Conservation (phyloP, 331 rosid genomes). For the Pyracantha coccinea region DNA sequence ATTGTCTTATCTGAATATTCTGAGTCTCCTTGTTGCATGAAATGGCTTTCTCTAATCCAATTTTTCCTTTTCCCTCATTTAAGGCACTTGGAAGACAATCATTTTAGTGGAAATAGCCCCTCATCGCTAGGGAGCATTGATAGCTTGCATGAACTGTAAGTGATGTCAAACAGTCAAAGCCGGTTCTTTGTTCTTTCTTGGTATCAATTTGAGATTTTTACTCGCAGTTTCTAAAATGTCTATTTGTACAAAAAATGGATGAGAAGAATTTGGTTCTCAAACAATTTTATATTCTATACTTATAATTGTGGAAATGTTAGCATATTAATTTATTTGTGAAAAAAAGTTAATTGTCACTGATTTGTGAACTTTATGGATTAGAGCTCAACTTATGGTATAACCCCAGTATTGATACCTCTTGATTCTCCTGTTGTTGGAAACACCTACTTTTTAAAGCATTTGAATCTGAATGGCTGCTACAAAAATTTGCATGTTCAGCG, state of each 20-base stretch:
- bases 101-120: constrained; percentile 69
- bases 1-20: constrained; percentile 6
- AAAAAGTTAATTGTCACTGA: not conserved
- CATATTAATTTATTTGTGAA: not conserved
- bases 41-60: constrained; percentile 4
- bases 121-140: constrained; percentile 55
- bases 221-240: not conserved
- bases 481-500: not conserved
- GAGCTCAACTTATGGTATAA: not conserved
- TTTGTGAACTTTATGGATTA: not conserved
- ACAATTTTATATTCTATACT: not conserved
- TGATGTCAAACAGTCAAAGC: not conserved
- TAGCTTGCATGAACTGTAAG: constrained; percentile 74
- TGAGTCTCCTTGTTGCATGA: constrained; percentile 1
- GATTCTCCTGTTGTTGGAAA: not conserved
- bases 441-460: not conserved
- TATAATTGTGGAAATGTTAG: not conserved
- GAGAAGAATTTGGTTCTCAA: not conserved
- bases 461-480: not conserved
- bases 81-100: constrained; percentile 86
- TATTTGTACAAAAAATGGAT: not conserved
- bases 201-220: not conserved
- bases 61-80: constrained; percentile 12
- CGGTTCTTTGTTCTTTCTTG: not conserved
- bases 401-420: not conserved